Base-by-base conservation (phyloP, 2,329 filamentous ascomycete genomes). In the Penicillium verrucosum region DNA sequence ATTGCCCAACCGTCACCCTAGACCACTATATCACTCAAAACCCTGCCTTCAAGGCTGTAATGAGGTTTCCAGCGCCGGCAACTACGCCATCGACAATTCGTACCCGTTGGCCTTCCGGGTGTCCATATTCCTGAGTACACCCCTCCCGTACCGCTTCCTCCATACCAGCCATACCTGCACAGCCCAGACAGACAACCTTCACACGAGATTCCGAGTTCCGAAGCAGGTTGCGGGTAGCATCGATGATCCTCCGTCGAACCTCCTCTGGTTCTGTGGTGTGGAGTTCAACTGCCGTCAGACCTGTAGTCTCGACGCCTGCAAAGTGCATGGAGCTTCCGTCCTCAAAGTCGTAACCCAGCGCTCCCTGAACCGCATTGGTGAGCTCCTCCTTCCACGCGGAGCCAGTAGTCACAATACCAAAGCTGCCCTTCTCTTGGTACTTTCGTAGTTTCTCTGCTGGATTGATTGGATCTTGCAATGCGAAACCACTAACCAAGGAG, bases 371-470 rank as follows among this genome's bases (percentile, higher is more conserved):
- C 0, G 89, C 92, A 0, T 81, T 75, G 0, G 77, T 79, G 12
- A 97, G 78, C 36, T 94, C 86, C 0, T 78, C 73, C 67, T 93
- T 88, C 93, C 92, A 97, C 61, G 89, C 89, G 55, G 84, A 84
- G 0, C 92, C 92, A 0, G 93, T 97, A 5, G 89, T 93, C 5
- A 97, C 88, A 60, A 97, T 94, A 2, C 92, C 93, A 79, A 94
- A 97, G 64, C 70, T 49, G 63, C 75, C 54, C 65, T 69, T 27
- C 54, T 70, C 41, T 80, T 75, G 25, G 82, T 73, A 1, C 65
- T 71, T 66, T 29, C 69, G 64, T 8, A 70, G 64, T 5, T 57
- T 60, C 27, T 51, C 51, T 23, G 41, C 23, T 23, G 42, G 41
- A 8, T 56, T 32, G n/a, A 46, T 36, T n/a, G 65, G 61, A n/a